A percentile compares a stretch with the other conserved stretches of the same genome.
phyloP scores from a whole-genome alignment of 768 basidiomycete species.

The Pleurotus citrinopileatus region DNA sequence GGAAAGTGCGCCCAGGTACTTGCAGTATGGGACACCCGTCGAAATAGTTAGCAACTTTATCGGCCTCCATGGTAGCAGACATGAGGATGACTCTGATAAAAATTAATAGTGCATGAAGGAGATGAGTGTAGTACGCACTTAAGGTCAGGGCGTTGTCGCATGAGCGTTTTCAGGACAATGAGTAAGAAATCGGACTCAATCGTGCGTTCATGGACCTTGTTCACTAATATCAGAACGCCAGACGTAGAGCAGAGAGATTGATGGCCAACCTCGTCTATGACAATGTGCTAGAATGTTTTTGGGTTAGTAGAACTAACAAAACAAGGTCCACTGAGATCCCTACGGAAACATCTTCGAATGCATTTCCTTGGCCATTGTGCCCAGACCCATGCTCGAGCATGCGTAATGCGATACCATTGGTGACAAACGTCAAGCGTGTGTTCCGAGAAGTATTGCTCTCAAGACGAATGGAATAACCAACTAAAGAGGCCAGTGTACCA shows the following conservation, averaged over 20 bases:
- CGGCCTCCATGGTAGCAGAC: conserved; percentile 94
- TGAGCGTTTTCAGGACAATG: conserved; percentile 84
- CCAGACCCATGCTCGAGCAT: conserved; percentile 92
- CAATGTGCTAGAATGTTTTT: conserved; percentile 73
- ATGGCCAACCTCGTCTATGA: conserved; percentile 81
- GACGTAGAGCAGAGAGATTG: background rate
- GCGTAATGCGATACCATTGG: conserved; percentile 91
- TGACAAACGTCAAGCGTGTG: conserved; percentile 82
- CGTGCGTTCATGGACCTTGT: conserved; percentile 88
- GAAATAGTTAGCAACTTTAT: conserved; percentile 87
- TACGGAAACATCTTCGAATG: conserved; percentile 95
- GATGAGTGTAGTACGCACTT: conserved; percentile 46
- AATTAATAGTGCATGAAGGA: conserved; percentile 1
- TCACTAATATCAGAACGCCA: background rate
- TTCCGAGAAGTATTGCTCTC: conserved; percentile 82
- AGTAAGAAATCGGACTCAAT: conserved; percentile 98
- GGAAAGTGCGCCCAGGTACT: conserved; percentile 94
- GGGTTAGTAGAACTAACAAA: conserved; percentile 3
- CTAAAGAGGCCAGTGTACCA: conserved; percentile 74
- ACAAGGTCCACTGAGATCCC: conserved; percentile 19
- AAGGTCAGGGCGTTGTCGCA: conserved; percentile 75
- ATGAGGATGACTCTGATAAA: conserved; percentile 79
- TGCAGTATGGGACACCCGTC: conserved; percentile 81
- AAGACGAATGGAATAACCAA: conserved; percentile 92
- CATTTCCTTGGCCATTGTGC: conserved; percentile 64